These are phyloP conservation scores for Fonsecaea erecta DNA, from an alignment of 2,329 filamentous ascomycete genomes.

Conservation along the genomic window DNA sequence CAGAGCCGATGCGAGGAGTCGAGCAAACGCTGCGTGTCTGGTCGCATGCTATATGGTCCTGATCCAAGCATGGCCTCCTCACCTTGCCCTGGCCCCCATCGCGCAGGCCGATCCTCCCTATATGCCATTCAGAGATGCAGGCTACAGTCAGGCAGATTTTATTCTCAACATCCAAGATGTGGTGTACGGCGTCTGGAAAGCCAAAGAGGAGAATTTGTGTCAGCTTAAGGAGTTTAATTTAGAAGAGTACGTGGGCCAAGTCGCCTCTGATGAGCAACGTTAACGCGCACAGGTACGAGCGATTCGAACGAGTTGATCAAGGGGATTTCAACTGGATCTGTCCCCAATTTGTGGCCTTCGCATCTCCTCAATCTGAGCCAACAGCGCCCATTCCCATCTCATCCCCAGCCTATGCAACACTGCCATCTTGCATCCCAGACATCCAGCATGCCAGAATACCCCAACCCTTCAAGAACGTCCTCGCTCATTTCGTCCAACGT, in stretches of 20 bases:
- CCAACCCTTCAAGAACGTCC: slow-evolving; percentile 91
- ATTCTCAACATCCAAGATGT: slow-evolving; percentile 94
- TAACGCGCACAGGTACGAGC: slow-evolving; percentile 70
- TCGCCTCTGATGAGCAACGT: neutral
- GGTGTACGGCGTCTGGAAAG: slow-evolving; percentile 98
- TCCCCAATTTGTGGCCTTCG: slow-evolving; percentile 92
- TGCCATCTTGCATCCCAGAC: slow-evolving; percentile 77
- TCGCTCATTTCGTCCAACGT: slow-evolving; percentile 83
- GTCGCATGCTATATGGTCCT: slow-evolving; percentile 98
- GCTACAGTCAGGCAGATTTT: slow-evolving; percentile 98
- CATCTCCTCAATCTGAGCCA: slow-evolving; percentile 85
- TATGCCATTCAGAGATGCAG: slow-evolving; percentile 98
- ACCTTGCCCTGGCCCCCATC: slow-evolving; percentile 91
- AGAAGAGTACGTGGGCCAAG: slow-evolving; percentile 67
- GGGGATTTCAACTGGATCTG: slow-evolving; percentile 99
- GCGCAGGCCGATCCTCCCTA: slow-evolving; percentile 94
- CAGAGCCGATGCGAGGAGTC: slow-evolving; percentile 86
- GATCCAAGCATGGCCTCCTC: slow-evolving; percentile 96
- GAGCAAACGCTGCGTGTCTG: slow-evolving; percentile 86
- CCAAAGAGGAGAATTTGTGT: slow-evolving; percentile 92
- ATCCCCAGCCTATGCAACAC: slow-evolving; percentile 72
- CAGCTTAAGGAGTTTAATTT: slow-evolving; percentile 92
- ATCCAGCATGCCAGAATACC: slow-evolving; percentile 74
- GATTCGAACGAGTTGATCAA: slow-evolving; percentile 92
- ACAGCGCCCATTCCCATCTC: slow-evolving; percentile 72